These are phyloP conservation scores for Umbelopsis sp. DNA, from an alignment of 192 early-diverging fungal genomes.

Conservation along the genomic window DNA sequence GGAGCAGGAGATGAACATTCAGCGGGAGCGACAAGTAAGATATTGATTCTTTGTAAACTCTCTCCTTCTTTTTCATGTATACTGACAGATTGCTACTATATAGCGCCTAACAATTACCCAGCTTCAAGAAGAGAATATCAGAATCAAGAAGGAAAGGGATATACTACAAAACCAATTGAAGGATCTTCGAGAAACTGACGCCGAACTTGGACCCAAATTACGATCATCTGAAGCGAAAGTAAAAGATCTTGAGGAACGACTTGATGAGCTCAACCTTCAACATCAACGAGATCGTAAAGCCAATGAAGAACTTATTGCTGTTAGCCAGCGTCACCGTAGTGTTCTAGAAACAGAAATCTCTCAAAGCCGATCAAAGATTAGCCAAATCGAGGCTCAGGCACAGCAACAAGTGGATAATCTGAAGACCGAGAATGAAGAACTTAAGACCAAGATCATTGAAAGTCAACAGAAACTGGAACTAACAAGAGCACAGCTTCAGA, in stretches of 20 bases:
- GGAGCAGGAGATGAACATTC: constrained; percentile 6
- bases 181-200: not conserved
- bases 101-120: not conserved
- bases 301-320: not conserved
- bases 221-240: constrained; percentile 1
- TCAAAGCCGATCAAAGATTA: constrained; percentile 3
- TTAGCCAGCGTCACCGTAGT: constrained; percentile 8
- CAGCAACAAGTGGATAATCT: constrained; percentile 2
- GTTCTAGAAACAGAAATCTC: constrained; percentile 1
- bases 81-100: not conserved
- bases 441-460: constrained; percentile 1
- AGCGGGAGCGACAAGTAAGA: not conserved
- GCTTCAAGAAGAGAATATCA: constrained; percentile 11
- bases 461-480: constrained; percentile 4
- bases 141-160: not conserved
- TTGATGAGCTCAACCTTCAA: constrained; percentile 8
- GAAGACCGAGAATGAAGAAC: not conserved
- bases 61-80: not conserved
- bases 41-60: not conserved
- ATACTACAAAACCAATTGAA: not conserved
- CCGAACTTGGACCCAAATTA: not conserved
- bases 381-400: constrained; percentile 13
- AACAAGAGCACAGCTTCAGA: constrained; percentile 6
- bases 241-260: constrained; percentile 11
- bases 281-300: constrained; percentile 12